Evolutionary conservation across 1,284 basidiomycete genomes (phyloP), one percentile per base, ranked within the genome.

Genomic region (Mycena citricolor): DNA sequence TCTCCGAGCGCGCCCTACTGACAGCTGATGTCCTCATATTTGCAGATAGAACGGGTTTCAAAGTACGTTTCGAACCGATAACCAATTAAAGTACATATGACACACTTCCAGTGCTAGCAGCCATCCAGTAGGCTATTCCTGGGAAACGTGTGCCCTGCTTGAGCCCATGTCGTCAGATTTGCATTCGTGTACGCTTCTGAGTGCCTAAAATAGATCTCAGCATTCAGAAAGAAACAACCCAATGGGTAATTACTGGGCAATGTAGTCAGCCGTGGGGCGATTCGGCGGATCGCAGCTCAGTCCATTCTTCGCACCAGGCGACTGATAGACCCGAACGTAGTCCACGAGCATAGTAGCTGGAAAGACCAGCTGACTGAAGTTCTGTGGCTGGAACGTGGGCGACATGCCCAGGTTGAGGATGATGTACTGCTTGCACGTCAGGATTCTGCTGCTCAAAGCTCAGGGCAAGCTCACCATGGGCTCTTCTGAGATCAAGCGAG

Each of bases 271-370:
- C 11, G 81, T 90, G 2, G 87, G 86, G 50, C 76, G 70, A 26
- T 64, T 69, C 4, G 77, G 62, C 13, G 86, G 87, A 58, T 82
- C 66, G 54, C 87, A 90, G 2, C 74, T 76, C 32, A 83, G 53
- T 4, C 75, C 79, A 38, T 81, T 69, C 59, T 69, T 65, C 23
- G 75, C 60, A 19, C 75, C 83, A 43, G 76, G 59, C 20, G 83
- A 74, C 63, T 90, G 87, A 54, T 90, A 90, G 32, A 90, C 71
- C 25, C 87, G 81, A 13, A 90, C 72, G 53, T 90, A 90, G 60
- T 90, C 87, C 42, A 90, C 64, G 52, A 77, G 79, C 83, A 90
- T 86, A 54, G 69, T 66, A 17, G 70, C 64, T 2, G 88, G 88
- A 70, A 90, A 90, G 40, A 63, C 55, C 31, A 90, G 60, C 56